Percentiles rank a stretch among this genome's conserved stretches.
These are phyloP conservation scores for Sechiopsis laciniata DNA, from an alignment of 306 rosid species.

Conservation along the genomic window DNA sequence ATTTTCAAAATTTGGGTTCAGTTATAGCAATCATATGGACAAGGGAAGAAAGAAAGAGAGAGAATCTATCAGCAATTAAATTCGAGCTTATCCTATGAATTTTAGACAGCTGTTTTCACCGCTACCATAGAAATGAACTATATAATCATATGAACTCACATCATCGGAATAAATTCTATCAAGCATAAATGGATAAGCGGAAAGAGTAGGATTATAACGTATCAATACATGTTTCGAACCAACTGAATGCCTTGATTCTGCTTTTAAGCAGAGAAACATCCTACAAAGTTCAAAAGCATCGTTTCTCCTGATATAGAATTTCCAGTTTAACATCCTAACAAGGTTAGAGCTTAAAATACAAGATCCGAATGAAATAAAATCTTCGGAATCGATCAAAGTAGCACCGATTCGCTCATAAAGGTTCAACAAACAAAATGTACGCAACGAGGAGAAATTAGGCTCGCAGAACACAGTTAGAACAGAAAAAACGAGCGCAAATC, in stretches of 20 bases:
- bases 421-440: neutral
- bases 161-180: too few species aligned
- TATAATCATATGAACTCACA: too few species aligned
- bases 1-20: too few species aligned
- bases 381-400: neutral
- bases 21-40: too few species aligned
- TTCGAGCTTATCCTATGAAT: too few species aligned
- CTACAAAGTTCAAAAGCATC: neutral
- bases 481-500: neutral
- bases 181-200: too few species aligned
- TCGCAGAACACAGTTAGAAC: neutral
- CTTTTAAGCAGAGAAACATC: neutral
- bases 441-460: neutral
- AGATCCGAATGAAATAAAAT: neutral
- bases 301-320: neutral
- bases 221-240: neutral
- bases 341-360: neutral
- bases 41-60: too few species aligned
- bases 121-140: too few species aligned
- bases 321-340: constrained; percentile 6
- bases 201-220: too few species aligned
- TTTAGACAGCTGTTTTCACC: too few species aligned
- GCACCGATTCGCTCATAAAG: neutral
- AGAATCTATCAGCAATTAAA: too few species aligned
- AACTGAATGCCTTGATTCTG: neutral